Evolutionary conservation across 2,329 filamentous ascomycete genomes (phyloP), one percentile per base, ranked within the genome.

Genomic region (Didymella sp.): DNA sequence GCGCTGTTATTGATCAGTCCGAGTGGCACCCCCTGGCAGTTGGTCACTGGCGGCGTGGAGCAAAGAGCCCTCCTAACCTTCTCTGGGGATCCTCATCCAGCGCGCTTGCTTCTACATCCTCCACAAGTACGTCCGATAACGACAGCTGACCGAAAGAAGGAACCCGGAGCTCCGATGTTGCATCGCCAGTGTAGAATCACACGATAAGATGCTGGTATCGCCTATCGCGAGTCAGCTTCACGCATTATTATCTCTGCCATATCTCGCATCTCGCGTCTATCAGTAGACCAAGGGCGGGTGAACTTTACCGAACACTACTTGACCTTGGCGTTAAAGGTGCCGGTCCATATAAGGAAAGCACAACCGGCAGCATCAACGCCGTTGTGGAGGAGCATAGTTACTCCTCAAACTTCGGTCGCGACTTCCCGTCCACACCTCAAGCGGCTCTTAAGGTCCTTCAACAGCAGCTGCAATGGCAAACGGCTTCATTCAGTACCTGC

Each of bases 401-500:
- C 28, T 30, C 13, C 37, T 40, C 9, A 41, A 12, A 37, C 15
- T 13, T 9, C 19, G 30, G n/a, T 15, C 25, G 4, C 4, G n/a
- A 21, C 15, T 30, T 37, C 37, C 11, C 2, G 17, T 2, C 5
- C 38, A n/a, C 11, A 25, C 38, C 4, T 41, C 38, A 13, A 24
- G 15, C 37, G 7, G 37, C 21, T n/a, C 11, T 11, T 13, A n/a
- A 21, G 25, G 28, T 17, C 17, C 17, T 25, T 41, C 4, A 27
- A 38, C 30, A 48, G 12, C 15, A 47, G 43, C 37, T 48, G 61
- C 11, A 13, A 75, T 74, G 72, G 58, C 63, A 13, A 68, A 67
- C 51, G 57, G 54, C 50, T 67, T 76, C 55, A 40, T 70, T 24
- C 59, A 67, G 27, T 77, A 78, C 55, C 51, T 77, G 28, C 69